Percentiles rank a stretch among this genome's conserved stretches.
Conservation (phyloP, 257 asterid species). For the Scutellaria galericulata region DNA sequence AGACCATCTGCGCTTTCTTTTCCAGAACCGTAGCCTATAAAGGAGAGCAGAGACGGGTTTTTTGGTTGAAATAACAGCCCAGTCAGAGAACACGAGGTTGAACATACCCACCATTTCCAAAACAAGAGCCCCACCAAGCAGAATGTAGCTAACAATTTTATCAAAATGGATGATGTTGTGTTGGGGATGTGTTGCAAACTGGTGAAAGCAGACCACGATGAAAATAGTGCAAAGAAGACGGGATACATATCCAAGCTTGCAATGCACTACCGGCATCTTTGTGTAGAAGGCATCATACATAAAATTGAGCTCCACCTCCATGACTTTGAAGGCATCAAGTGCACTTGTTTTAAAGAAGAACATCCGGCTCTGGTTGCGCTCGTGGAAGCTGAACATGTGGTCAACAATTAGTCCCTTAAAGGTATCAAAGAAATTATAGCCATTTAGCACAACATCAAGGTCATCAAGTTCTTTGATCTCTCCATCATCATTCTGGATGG, state of each 20-base stretch:
- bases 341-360: not conserved
- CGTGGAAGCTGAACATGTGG: constrained; percentile 34
- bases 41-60: not conserved
- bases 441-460: not conserved
- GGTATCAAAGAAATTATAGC: not conserved
- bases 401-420: constrained; percentile 42
- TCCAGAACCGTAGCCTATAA: not conserved
- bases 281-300: constrained; percentile 45
- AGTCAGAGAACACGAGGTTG: constrained; percentile 6
- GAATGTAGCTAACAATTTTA: constrained; percentile 17
- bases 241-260: not conserved
- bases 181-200: not conserved
- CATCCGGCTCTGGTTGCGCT: constrained; percentile 16
- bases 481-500: not conserved
- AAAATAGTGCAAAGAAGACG: constrained; percentile 30
- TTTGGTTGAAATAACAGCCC: constrained; percentile 27
- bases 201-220: not conserved
- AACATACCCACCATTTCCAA: not conserved
- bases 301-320: constrained; percentile 43
- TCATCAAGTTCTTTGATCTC: not conserved
- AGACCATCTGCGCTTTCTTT: constrained; percentile 19
- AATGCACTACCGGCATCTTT: constrained; percentile 27
- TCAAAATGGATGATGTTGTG: constrained; percentile 3
- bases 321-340: constrained; percentile 31
- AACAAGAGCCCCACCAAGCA: constrained; percentile 39